A percentile compares a stretch with the other conserved stretches of the same genome.
These are phyloP conservation scores for Coprinopsis cinerea DNA, from an alignment of 768 basidiomycete genomes.

Conservation along the genomic window DNA sequence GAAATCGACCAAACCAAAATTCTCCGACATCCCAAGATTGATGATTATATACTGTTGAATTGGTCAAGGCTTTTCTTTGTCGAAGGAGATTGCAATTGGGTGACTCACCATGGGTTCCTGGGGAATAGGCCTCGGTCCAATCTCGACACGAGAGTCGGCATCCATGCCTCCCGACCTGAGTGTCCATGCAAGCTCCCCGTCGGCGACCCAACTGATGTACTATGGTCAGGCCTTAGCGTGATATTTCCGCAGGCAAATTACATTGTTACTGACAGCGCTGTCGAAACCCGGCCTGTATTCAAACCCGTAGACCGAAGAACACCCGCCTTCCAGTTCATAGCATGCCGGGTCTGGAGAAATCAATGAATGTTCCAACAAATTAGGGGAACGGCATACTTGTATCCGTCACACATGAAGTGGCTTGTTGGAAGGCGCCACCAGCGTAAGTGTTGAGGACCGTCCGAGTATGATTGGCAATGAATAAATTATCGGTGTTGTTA, in stretches of 20 bases:
- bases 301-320: conserved; percentile 71
- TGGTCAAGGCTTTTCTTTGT: background rate
- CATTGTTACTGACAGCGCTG: conserved; percentile 38
- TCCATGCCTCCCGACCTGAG: conserved; percentile 57
- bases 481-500: conserved; percentile 53
- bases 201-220: conserved; percentile 79
- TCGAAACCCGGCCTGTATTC: conserved; percentile 71
- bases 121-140: conserved; percentile 63
- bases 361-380: background rate
- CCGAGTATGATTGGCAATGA: conserved; percentile 46
- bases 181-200: conserved; percentile 62
- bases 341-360: conserved; percentile 52
- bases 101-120: conserved; percentile 74
- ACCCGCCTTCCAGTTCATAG: conserved; percentile 50
- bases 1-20: conserved; percentile 71
- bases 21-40: conserved; percentile 80
- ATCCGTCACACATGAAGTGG: conserved; percentile 61
- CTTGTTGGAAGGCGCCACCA: conserved; percentile 80
- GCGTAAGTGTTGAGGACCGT: conserved; percentile 59
- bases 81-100: background rate
- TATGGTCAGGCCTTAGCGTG: conserved; percentile 18
- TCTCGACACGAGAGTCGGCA: conserved; percentile 49
- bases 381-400: conserved; percentile 39
- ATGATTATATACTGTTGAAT: conserved; percentile 65
- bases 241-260: background rate